Evolutionary conservation across 2,329 filamentous ascomycete genomes (phyloP), one percentile per base, ranked within the genome.

Genomic region (Hypoxylon sp.): DNA sequence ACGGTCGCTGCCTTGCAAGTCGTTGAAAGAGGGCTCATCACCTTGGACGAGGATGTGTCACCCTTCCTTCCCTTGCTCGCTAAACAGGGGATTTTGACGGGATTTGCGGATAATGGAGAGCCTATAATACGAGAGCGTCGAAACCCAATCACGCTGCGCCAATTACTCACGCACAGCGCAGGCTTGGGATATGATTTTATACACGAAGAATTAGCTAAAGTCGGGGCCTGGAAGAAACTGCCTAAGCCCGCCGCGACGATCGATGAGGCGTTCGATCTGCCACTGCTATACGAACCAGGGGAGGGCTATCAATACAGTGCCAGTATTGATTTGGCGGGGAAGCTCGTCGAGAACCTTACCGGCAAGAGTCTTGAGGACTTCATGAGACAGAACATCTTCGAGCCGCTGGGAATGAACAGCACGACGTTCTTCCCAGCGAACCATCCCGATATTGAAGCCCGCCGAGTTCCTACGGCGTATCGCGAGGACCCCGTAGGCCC

Each of bases 141-240:
- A 11, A 71, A 72, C 0, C 77, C 78, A 13, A 81, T 87, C 56
- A 85, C 83, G 3, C 75, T 86, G 4, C 76, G 79, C n/a, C 80
- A 82, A 42, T 78, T 87, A 1, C 78, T 87, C 3, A 83, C 81
- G 1, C 85, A 87, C 70, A 81, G 80, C 29, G 79, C 81, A 0
- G 85, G 85, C 1, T 67, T 78, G 0, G 73, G 70, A 4, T 87
- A 87, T 72, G 75, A 79, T 35, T 80, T 81, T 51, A 51, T 80
- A 17, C 50, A 77, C 39, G 57, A 63, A 39, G 37, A 33, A 14
- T 39, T 75, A 48, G 52, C 31, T 24, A 70, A 62, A 54, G 46
- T 50, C 42, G 31, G 19, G 3, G 42, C 56, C 35, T 65, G 33
- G 61, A 70, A 44, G 51, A 65, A 53, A 14, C 22, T 17, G 57